These are phyloP conservation scores for Mimosa bimucronata DNA, from an alignment of 306 rosid species.

Conservation along the genomic window DNA sequence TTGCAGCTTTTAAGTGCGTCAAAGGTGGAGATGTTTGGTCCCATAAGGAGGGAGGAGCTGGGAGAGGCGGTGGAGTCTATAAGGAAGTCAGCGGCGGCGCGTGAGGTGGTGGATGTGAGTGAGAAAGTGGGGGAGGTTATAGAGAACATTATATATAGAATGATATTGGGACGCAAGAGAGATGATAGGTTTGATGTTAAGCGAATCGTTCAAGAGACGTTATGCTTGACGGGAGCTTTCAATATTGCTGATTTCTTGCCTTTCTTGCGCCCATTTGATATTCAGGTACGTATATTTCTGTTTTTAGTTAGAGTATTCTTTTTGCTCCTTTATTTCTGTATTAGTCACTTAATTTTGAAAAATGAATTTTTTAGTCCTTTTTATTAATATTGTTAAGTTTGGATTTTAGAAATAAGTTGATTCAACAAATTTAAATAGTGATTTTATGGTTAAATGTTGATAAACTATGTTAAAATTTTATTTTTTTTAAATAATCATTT, in stretches of 20 bases:
- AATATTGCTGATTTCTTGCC: slow-evolving; percentile 31
- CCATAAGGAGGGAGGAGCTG: slow-evolving; percentile 5
- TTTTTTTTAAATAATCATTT: too few relatives aligned
- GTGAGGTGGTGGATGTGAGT: background rate
- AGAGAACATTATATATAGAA: background rate
- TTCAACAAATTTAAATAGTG: too few relatives aligned
- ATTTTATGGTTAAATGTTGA: too few relatives aligned
- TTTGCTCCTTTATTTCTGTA: too few relatives aligned
- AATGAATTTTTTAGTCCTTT: too few relatives aligned
- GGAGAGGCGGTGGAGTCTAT: background rate
- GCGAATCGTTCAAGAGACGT: background rate
- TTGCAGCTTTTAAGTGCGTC: slow-evolving; percentile 21
- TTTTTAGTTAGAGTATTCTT: too few relatives aligned
- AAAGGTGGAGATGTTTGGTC: slow-evolving; percentile 8
- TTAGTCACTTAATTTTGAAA: too few relatives aligned
- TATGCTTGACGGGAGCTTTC: slow-evolving; percentile 10
- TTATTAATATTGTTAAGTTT: too few relatives aligned
- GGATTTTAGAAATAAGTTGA: too few relatives aligned
- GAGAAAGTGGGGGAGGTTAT: background rate
- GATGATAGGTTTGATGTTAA: slow-evolving; percentile 27
- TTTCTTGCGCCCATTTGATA: background rate
- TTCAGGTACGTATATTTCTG: background rate
- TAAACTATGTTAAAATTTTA: too few relatives aligned
- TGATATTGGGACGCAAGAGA: slow-evolving; percentile 1
- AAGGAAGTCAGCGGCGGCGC: background rate